Conservation (phyloP, 2,329 filamentous ascomycete genomes). For the Claviceps africana region DNA sequence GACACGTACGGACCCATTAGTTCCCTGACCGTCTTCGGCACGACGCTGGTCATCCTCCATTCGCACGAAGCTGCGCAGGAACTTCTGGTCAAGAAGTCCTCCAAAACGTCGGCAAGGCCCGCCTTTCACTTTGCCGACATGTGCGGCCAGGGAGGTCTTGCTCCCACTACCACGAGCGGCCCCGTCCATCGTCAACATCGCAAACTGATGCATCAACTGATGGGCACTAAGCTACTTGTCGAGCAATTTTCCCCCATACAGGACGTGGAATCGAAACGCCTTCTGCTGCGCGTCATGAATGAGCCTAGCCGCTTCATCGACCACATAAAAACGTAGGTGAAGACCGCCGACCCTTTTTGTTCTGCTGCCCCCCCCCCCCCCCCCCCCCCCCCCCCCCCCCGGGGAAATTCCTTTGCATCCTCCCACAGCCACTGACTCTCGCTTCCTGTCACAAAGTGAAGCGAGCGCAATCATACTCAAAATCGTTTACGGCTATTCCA, state of each 20-base stretch:
- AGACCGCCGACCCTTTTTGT: background rate
- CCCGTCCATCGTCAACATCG: background rate
- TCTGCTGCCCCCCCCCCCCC: background rate
- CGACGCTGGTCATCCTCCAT: slow-evolving; percentile 27
- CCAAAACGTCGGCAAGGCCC: slow-evolving; percentile 22
- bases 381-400: background rate
- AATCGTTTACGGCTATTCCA: slow-evolving; percentile 17
- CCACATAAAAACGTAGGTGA: background rate
- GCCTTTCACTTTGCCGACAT: background rate
- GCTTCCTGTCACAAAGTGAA: background rate
- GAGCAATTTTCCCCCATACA: background rate
- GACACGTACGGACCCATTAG: slow-evolving; percentile 28
- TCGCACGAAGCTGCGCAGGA: slow-evolving; percentile 21
- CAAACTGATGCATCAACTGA: background rate
- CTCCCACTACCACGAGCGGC: background rate
- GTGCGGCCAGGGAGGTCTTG: background rate
- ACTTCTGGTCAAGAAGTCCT: slow-evolving; percentile 22
- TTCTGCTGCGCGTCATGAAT: background rate
- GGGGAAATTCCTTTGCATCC: background rate
- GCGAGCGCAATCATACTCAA: slow-evolving; percentile 1
- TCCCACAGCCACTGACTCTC: background rate
- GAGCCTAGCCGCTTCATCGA: background rate
- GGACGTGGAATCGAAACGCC: background rate
- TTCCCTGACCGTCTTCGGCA: slow-evolving; percentile 24
- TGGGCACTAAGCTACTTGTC: background rate